Evolutionary conservation across 2,329 filamentous ascomycete genomes (phyloP), one percentile per base, ranked within the genome.

Genomic region (Periglandula ipomoeae): DNA sequence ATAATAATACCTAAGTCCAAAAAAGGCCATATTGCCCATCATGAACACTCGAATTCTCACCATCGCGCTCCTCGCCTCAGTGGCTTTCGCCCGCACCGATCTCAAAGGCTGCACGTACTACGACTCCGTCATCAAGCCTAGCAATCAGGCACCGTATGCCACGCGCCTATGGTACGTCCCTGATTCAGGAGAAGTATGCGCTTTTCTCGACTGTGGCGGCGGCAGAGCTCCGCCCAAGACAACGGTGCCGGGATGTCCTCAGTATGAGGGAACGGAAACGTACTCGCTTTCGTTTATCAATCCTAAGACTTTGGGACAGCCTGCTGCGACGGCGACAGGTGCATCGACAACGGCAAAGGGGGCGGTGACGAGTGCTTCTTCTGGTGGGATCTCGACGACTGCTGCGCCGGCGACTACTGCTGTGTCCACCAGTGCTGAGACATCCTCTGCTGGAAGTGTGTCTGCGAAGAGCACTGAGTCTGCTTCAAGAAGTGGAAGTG

Each of bases 121-220:
- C 55, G 64, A 64, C 42, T 52, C 56, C 15, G 60, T 68, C 46
- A 54, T 61, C 48, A 48, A 47, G 48, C 56, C 63, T 15, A 44
- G 49, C 58, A 61, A 51, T 54, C 58, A 40, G 39, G 49, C 47
- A 60, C 58, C 59, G 51, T 74, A 72, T 56, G 70, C 70, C 39
- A 74, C 70, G 48, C 52, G 73, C 42, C 63, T 80, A 57, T 85
- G 72, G 70, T 84, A 79, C 63, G 74, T 82, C 47, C 81, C 80
- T 2, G 79, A 66, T 55, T 79, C 75, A 17, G 79, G 81, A 60
- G 81, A 85, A 68, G 69, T 85, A 60, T 85, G 82, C 72, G 69
- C 70, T 10, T 59, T 78, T 52, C 71, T 81, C 55, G 82, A 85
- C 73, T 85, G 82, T 64, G 82, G 82, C 50, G 82, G 82, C 54